Evolutionary conservation across 148 eudicot genomes (phyloP), one percentile per base, ranked within the genome.

Genomic region (Rhododendron mucronatum): DNA sequence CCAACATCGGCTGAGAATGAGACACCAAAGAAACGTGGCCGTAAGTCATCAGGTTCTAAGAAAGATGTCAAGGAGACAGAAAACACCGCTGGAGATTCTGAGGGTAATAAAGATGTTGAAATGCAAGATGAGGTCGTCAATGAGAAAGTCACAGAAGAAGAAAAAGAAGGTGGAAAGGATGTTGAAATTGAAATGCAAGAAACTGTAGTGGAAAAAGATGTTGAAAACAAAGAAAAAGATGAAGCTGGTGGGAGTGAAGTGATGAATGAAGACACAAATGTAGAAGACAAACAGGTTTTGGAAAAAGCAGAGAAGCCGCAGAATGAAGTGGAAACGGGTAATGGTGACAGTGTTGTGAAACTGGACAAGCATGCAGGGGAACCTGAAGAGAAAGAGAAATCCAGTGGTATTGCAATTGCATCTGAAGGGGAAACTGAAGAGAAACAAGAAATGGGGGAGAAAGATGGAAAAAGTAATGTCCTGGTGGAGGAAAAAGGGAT

Each of bases 21-120:
- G 82, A 87, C 94, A 57, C 92, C 92, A 21, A 93, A 83, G 90
- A 95, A 94, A 89, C 92, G 88, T 79, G 86, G 89, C 13, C 88
- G 92, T 75, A 94, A 77, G 87, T 91, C 96, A 21, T 89, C 93
- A 28, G 81, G 41, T 82, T 86, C 93, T 15, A 94, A 91, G 93
- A 92, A 91, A 87, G 96, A 86, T 75, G 85, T 48, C 84, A 91
- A 91, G 82, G 94, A 88, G 57, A 37, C 10, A 23, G 94, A 89
- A 30, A 41, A 57, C 63, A 18, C 83, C 1, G 14, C 84, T 69
- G 88, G 88, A 21, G 91, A 87, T 67, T 76, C 87, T 28, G 90
- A 90, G 33, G 65, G 86, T 50, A 69, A 74, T 39, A 80, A 80
- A 67, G 87, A 86, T 23, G 86, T 82, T 45, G 86, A 87, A 65